A percentile compares a stretch with the other conserved stretches of the same genome.
Evolutionary conservation across 1,284 basidiomycete genomes (phyloP).

Genomic region (Sporisorium exsertum): DNA sequence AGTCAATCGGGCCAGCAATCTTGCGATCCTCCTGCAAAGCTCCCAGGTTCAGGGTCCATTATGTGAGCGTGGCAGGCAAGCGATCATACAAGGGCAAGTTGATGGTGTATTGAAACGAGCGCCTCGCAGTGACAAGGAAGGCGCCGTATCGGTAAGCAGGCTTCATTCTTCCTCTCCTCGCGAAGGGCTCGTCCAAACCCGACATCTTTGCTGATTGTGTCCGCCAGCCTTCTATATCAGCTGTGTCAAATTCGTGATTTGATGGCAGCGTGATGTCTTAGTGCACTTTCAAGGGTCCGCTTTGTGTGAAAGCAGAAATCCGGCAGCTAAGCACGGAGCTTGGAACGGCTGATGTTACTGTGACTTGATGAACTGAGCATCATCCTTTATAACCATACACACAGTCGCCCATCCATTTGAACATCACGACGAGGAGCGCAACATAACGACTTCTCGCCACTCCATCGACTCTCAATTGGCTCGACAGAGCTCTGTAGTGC

Average conservation of each 20-base stretch:
- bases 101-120: neutral
- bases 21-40: neutral
- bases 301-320: neutral
- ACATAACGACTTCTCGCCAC: neutral
- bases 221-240: neutral
- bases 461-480: neutral
- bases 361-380: neutral
- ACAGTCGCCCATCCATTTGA: neutral
- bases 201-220: neutral
- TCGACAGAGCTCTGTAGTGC: neutral
- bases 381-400: neutral
- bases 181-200: neutral
- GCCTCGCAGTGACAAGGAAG: neutral
- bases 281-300: constrained; percentile 8
- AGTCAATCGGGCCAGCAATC: neutral
- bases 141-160: too few relatives aligned
- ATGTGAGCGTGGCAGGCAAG: neutral
- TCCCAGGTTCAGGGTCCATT: neutral
- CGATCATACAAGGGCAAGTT: neutral
- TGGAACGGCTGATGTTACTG: neutral
- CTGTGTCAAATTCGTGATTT: constrained; percentile 16
- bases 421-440: too few relatives aligned
- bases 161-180: neutral
- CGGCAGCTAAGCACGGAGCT: constrained; percentile 15
- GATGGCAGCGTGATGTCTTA: constrained; percentile 10